Base-by-base conservation (phyloP, 371 early-diverging fungal genomes). In the Apophysomyces sp. region DNA sequence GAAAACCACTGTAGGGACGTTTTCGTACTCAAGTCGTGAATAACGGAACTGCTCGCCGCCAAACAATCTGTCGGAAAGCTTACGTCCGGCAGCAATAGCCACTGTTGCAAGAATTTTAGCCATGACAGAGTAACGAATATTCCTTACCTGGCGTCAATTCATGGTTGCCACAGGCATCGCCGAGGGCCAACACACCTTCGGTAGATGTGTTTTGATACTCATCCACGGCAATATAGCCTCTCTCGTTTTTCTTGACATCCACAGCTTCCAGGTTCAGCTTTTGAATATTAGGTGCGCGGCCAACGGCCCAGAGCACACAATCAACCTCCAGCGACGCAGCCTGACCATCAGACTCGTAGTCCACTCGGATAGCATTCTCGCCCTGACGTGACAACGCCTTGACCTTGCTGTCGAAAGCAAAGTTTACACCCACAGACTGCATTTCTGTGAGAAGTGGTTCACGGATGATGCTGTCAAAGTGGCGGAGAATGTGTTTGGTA, bases 1-100 rank as follows among this genome's bases (percentile, higher is more conserved):
- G 82, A 99, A 98, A 58, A 99, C 90, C 57, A 97, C 97, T 1
- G 95, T 94, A 6, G 98, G 98, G 40, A 98, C 91, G 78, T 92
- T 91, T 66, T 62, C 74, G 78, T 97, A 97, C 67, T 95, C 94
- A 55, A 97, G 84, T 75, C 95, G 93, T 21, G 88, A 52, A 32
- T 82, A 67, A 12, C 81, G 74, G 74, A 84, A 87, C 59, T 82
- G 67, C 52, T 78, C 80, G 44, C 90, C 89, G 44, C 94, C 94
- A 82, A 95, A 98, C 59, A 98, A 81, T 34, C 96, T 89, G 74
- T 98, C 96, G 0, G 94, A 88, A 3, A 98, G 85, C 36, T 83
- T 78, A 57, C 98, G 89, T 26, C 96, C 98, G 7, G 97, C 97
- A 40, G 97, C 97, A 66, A 97, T 96, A 24, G 98, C 93, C 29